Evolutionary conservation across 129 eudicot species (phyloP).

Genomic region (Helianthus tuberosus): DNA sequence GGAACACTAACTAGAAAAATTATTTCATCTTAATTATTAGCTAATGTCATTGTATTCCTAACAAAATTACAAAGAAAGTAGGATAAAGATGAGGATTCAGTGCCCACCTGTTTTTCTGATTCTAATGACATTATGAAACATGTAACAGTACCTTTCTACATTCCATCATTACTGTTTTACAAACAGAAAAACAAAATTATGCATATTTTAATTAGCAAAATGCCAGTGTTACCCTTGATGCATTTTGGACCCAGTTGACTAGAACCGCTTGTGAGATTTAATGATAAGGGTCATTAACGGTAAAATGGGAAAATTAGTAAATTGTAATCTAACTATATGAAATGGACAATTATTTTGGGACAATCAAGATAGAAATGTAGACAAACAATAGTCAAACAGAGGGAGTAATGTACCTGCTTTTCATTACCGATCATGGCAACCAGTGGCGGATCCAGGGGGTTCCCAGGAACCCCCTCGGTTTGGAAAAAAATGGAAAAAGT

Average conservation of each 20-base stretch:
- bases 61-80: background rate
- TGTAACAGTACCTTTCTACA: background rate
- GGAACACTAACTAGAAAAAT: constrained; percentile 1
- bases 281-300: background rate
- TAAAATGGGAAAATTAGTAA: background rate
- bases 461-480: too few relatives aligned
- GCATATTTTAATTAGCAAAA: background rate
- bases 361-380: background rate
- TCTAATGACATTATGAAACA: background rate
- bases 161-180: background rate
- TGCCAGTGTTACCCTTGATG: background rate
- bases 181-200: background rate
- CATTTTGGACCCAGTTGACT: background rate
- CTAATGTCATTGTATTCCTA: background rate
- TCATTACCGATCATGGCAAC: background rate
- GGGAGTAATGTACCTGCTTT: background rate
- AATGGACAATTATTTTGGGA: background rate
- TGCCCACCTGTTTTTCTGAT: background rate
- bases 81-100: background rate
- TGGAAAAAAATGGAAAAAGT: too few relatives aligned
- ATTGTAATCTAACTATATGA: background rate
- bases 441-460: too few relatives aligned
- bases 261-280: background rate
- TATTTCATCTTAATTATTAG: background rate
- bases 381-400: background rate